Base-by-base conservation (phyloP, 179 eudicot species). In the Amaranthus tricolor region DNA sequence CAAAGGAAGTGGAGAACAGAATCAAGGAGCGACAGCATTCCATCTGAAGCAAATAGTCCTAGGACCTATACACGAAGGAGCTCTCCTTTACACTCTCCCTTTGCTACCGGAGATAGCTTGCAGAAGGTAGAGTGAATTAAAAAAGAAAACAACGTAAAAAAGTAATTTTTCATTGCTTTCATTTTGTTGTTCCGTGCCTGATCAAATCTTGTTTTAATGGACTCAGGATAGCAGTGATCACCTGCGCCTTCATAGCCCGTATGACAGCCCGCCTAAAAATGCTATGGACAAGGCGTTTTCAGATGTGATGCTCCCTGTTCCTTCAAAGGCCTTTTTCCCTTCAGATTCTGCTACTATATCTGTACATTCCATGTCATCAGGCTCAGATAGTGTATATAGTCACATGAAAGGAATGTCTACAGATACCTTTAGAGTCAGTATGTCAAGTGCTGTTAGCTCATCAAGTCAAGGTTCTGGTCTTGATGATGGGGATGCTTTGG, bases 381-480 rank as follows among this genome's bases (percentile, higher is more conserved):
- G 93, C 59, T 93, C 97, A 47, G 98, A 95, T 81, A 85, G 90
- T 69, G 79, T 91, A 47, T 91, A 90, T 67, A 87, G 88, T 81
- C 96, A 89, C 72, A 86, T 87, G 91, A 95, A 85, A 78, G 93
- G 89, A 72, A 78, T 81, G 82, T 84, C 88, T 69, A 75, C 83
- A 74, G 99, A 95, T 84, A 88, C 96, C 70, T 89, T 91, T 78
- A 88, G 99, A 74, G 88, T 95, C 79, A 95, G 99, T 86, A 82
- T 93, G 73, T 95, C 99, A 54, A 95, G 99, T 85, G 99, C 93
- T 73, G 98, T 95, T 79, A 95, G 99, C 84, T 93, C 98, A 72
- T 93, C 99, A 73, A 95, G 97, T 78, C 99, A 95, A 77, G 98
- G 99, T 54, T 95, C 99, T 74, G 98, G 98, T 72, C 97, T 91